A percentile compares a stretch with the other conserved stretches of the same genome.
Conservation (phyloP, 495 filamentous ascomycete species). For the Daldinia caldariorum region DNA sequence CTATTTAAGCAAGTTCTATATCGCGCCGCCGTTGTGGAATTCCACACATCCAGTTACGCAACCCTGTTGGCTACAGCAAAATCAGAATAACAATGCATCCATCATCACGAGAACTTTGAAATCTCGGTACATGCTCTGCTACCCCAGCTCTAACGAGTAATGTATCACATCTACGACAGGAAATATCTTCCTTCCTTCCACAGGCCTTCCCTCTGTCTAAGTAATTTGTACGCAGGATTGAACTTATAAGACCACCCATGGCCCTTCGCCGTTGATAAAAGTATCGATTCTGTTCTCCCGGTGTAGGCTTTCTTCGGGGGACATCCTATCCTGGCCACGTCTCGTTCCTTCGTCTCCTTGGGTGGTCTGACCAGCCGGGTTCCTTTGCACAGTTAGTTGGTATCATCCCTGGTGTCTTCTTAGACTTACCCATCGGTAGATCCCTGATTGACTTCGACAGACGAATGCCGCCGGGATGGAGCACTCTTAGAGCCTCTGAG, state of each 20-base stretch:
- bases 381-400: conserved; percentile 12
- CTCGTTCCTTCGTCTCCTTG: neutral
- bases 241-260: neutral
- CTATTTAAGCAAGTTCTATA: neutral
- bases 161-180: neutral
- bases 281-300: neutral
- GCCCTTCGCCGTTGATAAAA: neutral
- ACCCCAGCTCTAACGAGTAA: neutral
- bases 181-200: neutral
- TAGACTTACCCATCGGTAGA: conserved; percentile 16
- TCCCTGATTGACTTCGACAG: conserved; percentile 1
- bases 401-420: neutral
- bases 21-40: neutral
- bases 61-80: neutral
- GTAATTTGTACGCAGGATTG: neutral
- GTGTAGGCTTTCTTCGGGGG: too few relatives aligned
- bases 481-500: neutral
- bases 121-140: neutral
- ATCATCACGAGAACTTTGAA: neutral
- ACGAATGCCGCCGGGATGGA: conserved; percentile 1
- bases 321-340: neutral
- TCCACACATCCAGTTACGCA: neutral
- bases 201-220: neutral
- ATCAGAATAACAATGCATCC: neutral
- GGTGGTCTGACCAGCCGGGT: neutral